Conservation (phyloP, 148 eudicot genomes). For the Fagopyrum esculentum region DNA sequence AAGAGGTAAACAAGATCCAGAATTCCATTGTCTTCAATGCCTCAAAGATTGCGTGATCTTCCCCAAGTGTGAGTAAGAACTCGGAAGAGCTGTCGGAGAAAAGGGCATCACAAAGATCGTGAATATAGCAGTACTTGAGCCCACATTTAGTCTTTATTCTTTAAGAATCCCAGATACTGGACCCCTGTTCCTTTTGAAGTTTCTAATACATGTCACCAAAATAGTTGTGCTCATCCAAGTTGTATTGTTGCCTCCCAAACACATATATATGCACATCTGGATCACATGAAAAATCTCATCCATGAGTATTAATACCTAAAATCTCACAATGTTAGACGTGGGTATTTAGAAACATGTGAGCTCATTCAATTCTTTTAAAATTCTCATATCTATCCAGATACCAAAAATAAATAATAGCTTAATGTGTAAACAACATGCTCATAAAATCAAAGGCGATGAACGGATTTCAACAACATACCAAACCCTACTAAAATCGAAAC, state of each 20-base stretch:
- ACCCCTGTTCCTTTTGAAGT: slow-evolving; percentile 48
- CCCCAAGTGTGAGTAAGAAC: slow-evolving; percentile 59
- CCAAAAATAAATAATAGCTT: background rate
- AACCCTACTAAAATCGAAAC: background rate
- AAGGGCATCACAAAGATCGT: slow-evolving; percentile 53
- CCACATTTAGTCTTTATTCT: slow-evolving; percentile 32
- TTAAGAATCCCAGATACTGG: slow-evolving; percentile 54
- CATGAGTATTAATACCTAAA: background rate
- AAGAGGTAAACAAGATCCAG: slow-evolving; percentile 81
- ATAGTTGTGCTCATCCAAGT: slow-evolving; percentile 66
- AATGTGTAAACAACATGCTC: too few species aligned
- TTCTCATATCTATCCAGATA: too few species aligned
- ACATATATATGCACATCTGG: slow-evolving; percentile 22
- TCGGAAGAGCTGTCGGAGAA: slow-evolving; percentile 48
- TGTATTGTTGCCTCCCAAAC: slow-evolving; percentile 60
- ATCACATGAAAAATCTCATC: background rate
- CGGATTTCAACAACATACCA: background rate
- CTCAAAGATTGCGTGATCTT: slow-evolving; percentile 81
- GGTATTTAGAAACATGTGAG: too few species aligned
- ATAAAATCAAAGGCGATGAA: too few species aligned
- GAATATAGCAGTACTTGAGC: slow-evolving; percentile 54
- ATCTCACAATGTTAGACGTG: background rate
- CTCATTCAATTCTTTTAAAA: too few species aligned
- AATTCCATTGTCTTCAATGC: slow-evolving; percentile 63
- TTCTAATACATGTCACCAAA: slow-evolving; percentile 57